A percentile compares a stretch with the other conserved stretches of the same genome.
Conservation (phyloP, 1,284 basidiomycete species). For the Moesziomyces sp. region DNA sequence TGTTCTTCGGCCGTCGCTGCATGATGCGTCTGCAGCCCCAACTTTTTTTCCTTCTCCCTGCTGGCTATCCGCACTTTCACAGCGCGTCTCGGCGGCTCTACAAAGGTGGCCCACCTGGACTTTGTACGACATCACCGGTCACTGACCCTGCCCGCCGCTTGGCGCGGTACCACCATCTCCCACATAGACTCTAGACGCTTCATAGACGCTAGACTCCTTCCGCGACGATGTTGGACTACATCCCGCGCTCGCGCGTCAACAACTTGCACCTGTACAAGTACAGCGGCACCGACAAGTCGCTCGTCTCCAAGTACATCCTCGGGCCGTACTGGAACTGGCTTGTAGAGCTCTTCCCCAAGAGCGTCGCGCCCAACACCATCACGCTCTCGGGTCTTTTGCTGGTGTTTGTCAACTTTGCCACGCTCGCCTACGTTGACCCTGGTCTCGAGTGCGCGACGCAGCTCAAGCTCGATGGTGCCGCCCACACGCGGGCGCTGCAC, state of each 20-base stretch:
- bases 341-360: slow-evolving; percentile 87
- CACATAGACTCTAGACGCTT: slow-evolving; percentile 1
- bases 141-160: too few relatives aligned
- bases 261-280: slow-evolving; percentile 74
- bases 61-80: slow-evolving; percentile 2
- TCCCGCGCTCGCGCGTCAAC: slow-evolving; percentile 69
- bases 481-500: slow-evolving; percentile 24
- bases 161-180: not conserved
- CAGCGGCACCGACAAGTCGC: slow-evolving; percentile 72
- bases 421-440: slow-evolving; percentile 72
- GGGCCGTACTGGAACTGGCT: slow-evolving; percentile 95
- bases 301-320: slow-evolving; percentile 80
- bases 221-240: slow-evolving; percentile 63
- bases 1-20: slow-evolving; percentile 6
- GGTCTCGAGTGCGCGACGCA: slow-evolving; percentile 54
- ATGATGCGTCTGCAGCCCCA: slow-evolving; percentile 8
- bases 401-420: slow-evolving; percentile 84
- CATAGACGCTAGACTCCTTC: not conserved
- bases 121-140: too few relatives aligned
- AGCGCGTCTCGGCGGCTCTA: too few relatives aligned
- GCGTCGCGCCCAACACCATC: slow-evolving; percentile 83
- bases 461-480: slow-evolving; percentile 56
- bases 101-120: not conserved
- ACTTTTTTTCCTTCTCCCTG: slow-evolving; percentile 9
- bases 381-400: slow-evolving; percentile 78